Conservation (phyloP, 1,139 yeast species). For the Hansenula lynferdii region DNA sequence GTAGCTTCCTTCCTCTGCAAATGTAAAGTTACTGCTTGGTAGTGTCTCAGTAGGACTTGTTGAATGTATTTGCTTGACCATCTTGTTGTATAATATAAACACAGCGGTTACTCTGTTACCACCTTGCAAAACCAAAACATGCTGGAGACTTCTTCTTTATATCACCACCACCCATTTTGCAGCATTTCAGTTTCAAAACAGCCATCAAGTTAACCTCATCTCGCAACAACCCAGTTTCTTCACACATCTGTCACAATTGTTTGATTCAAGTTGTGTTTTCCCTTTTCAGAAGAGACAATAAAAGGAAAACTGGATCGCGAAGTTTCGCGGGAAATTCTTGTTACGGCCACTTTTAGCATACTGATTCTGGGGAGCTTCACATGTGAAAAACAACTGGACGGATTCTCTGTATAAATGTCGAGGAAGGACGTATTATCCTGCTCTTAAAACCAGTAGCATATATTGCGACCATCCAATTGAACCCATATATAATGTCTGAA, state of each 20-base stretch:
- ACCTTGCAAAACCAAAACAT: too few species aligned
- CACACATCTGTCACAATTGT: not conserved
- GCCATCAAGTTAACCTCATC: not conserved
- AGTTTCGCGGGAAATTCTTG: not conserved
- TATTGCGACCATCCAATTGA: too few species aligned
- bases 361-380: constrained; percentile 1
- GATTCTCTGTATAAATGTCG: too few species aligned
- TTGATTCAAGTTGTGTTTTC: not conserved
- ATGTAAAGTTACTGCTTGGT: not conserved
- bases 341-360: not conserved
- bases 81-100: not conserved
- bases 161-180: not conserved
- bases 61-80: not conserved
- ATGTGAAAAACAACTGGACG: not conserved
- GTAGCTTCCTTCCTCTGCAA: too few species aligned
- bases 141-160: not conserved
- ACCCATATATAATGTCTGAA: not conserved
- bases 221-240: not conserved
- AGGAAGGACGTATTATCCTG: too few species aligned
- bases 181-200: not conserved
- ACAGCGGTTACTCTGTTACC: too few species aligned
- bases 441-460: too few species aligned
- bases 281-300: constrained; percentile 1
- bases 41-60: not conserved
- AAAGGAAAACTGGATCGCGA: not conserved